phyloP scores from a whole-genome alignment of 108 stramenopile genomes.

The Parmales sp. region DNA sequence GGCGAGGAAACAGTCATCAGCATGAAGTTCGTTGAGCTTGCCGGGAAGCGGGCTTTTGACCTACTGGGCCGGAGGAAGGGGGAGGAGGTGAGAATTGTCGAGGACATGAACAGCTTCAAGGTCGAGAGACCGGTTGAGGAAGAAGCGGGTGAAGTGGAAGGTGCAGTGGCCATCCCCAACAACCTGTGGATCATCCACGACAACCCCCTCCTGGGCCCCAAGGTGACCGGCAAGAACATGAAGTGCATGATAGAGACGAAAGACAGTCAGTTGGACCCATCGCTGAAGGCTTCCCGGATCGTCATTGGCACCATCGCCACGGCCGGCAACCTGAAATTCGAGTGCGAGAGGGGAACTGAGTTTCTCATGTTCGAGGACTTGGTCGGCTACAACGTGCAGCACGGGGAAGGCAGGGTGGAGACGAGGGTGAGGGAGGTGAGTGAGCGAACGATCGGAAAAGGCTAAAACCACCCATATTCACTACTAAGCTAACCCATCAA shows the following conservation, averaged over 20 bases:
- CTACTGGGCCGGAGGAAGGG: conserved; percentile 22
- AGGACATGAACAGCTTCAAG: conserved; percentile 34
- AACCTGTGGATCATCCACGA: conserved; percentile 49
- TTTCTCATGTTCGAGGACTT: background rate
- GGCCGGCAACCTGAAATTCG: conserved; percentile 11
- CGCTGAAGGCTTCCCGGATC: no score
- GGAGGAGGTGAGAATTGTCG: conserved; percentile 33
- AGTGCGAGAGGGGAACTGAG: conserved; percentile 9
- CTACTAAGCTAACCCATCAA: no score
- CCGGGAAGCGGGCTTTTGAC: conserved; percentile 40
- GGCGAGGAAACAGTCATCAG: conserved; percentile 10
- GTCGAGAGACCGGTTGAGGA: no score
- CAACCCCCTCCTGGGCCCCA: conserved; percentile 33
- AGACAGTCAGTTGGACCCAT: no score
- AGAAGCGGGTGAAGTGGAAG: no score
- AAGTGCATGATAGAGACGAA: conserved; percentile 47
- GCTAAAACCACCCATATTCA: no score
- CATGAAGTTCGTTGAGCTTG: conserved; percentile 42
- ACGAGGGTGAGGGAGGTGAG: no score
- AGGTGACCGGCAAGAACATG: conserved; percentile 25
- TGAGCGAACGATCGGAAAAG: no score
- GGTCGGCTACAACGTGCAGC: background rate
- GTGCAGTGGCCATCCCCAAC: conserved; percentile 24
- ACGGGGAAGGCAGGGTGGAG: background rate
- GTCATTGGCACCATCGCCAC: conserved; percentile 41